Evolutionary conservation across 495 filamentous ascomycete species (phyloP), one percentile per base, ranked within the genome.

Genomic region (Neurospora sp.): DNA sequence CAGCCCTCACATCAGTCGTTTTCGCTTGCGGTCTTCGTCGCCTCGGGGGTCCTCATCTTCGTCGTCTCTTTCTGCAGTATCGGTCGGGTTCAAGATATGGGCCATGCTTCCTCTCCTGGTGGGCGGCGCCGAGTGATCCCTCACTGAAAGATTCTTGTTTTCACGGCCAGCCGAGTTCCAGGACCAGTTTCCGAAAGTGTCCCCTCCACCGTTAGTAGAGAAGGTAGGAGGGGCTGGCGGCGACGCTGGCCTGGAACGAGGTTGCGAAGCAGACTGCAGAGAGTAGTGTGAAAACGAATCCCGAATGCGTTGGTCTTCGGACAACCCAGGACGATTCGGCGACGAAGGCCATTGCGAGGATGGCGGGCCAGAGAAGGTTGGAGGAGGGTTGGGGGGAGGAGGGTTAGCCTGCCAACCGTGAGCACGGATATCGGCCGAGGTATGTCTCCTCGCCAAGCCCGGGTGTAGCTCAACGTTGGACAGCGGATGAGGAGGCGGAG

Each of bases 391-490:
- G 12, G 53, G 53, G 31, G 48, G 48, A 14, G 94, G 93, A 5
- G 93, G 86, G 59, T 84, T 87, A 18, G 89, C 86, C 75, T 91
- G 90, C 96, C 96, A 98, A 70, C 93, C 93, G 75, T 92, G 91
- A 48, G 92, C 89, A 39, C 96, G 92, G 75, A 99, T 98, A 76
- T 99, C 96, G 71, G 96, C 96, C 68, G 95, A 96, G 2, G 96
- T 99, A 81, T 99, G 96, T 59, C 96, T 90, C 27, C 96, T 90
- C 40, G 90, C 87, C 41, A 98, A 84, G 70, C 89, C 88, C 12
- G 92, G 91, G 35, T 93, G 92, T 37, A 93, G 91, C 39, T 92
- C 88, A 22, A 91, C 90, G 70, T 87, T 86, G 1, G 93, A 88
- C 59, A 97, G 85, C 68, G 93, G 93, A 79, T 96, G 93, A 22